phyloP scores from a whole-genome alignment of 163 green algal species.

The Smithsoniella earleae region DNA sequence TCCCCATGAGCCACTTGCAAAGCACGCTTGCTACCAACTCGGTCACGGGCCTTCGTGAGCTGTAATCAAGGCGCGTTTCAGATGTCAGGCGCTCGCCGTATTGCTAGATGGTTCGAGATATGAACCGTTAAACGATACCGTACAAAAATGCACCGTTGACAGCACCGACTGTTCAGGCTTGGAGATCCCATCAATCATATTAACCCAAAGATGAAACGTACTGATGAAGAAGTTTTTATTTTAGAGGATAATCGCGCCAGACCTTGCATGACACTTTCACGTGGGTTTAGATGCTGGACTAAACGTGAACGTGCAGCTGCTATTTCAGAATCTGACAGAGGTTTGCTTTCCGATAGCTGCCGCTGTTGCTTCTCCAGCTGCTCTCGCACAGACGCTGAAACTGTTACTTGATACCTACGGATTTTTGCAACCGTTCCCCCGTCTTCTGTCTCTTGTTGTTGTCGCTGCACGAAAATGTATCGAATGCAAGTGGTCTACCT shows the following conservation, averaged over 20 bases:
- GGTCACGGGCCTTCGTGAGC: background rate
- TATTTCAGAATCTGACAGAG: background rate
- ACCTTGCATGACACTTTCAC: constrained; percentile 1
- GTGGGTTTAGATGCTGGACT: background rate
- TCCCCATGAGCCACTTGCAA: background rate
- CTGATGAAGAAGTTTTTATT: no score
- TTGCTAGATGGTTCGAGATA: no score
- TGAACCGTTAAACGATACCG: no score
- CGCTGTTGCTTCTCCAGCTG: background rate
- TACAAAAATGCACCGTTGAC: no score
- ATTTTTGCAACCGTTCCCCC: background rate
- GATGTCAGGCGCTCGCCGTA: no score
- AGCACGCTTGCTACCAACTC: background rate
- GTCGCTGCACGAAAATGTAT: background rate
- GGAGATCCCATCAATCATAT: no score
- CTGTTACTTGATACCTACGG: background rate
- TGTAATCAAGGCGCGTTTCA: no score
- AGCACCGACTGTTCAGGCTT: no score
- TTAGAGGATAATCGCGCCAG: background rate
- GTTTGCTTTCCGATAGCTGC: background rate
- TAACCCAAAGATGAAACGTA: no score
- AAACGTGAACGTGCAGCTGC: background rate
- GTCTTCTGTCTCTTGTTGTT: background rate
- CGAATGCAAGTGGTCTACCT: no score
- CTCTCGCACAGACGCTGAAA: background rate